Evolutionary conservation across 2,329 filamentous ascomycete species (phyloP), one percentile per base, ranked within the genome.

Genomic region (Aureobasidium pullulans): DNA sequence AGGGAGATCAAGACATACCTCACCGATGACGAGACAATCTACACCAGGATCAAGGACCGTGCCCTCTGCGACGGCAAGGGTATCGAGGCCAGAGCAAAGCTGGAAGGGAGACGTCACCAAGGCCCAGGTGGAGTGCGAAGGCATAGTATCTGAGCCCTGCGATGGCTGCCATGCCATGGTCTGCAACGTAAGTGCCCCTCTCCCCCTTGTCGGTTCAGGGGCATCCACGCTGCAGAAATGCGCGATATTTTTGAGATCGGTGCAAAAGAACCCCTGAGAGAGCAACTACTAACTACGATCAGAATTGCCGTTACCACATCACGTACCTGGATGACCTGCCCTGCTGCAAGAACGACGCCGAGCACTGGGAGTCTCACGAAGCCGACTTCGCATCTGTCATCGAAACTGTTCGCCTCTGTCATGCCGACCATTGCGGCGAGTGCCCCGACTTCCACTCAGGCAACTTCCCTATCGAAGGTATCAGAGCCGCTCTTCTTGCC

Each of bases 1-100:
- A 61, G 47, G 39, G 62, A 63, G 13, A 57, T 60, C 19, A 56
- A 57, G 32, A 36, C n/a, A 7, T 63, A 61, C n/a, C 19, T 63
- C 7, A 46, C 44, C 2, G 31, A 47, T 3, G 54, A 34, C 19
- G 16, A 57, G 23, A 23, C 31, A 11, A 36, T 61, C 11, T 42
- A 46, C 46, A 31, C 46, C 3, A 10, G 39, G 2, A 50, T 59
- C 40, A 34, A 28, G 10, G 7, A 28, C 1, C 9, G 19, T 10
- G 39, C 46, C 16, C n/a, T 43, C 3, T 59, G 57, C 37, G 57
- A 59, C 23, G 57, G 47, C 15, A 52, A 42, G 7, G 57, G 57
- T 28, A 50, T 59, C 11, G 28, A 44, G 13, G 39, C 57, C 23
- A 47, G 57, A 40, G 57, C 57, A 31, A 52, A 34, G 28, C 16